Percentiles rank a stretch among this genome's conserved stretches.
These are phyloP conservation scores for Candida sp. DNA, from an alignment of 1,139 yeast species.

Conservation along the genomic window DNA sequence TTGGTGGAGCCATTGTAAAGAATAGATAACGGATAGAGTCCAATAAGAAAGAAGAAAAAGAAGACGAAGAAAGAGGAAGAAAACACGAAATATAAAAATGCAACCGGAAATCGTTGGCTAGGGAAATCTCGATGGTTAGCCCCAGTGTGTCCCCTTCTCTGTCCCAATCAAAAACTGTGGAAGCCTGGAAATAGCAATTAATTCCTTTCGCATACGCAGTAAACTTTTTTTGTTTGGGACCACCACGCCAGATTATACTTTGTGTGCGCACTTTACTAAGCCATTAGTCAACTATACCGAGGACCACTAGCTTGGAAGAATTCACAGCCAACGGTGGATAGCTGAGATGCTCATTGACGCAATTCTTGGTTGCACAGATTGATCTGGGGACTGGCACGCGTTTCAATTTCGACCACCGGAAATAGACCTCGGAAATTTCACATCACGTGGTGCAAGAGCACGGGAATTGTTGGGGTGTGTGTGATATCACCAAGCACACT, in stretches of 20 bases:
- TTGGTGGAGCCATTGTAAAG: conserved; percentile 10
- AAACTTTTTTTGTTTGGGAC: not conserved
- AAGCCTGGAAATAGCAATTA: not conserved
- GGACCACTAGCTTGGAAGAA: not conserved
- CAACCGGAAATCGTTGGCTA: not conserved
- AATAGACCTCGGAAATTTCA: not conserved
- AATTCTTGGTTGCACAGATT: not conserved
- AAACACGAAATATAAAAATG: not conserved
- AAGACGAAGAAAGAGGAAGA: not conserved
- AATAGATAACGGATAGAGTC: not conserved
- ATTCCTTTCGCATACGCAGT: not conserved
- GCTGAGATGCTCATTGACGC: not conserved
- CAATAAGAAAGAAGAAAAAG: not conserved
- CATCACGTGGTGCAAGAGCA: too few relatives aligned
- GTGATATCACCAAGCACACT: too few relatives aligned
- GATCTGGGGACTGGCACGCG: too few relatives aligned
- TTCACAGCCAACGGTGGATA: not conserved
- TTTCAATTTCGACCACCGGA: not conserved
- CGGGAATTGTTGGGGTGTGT: too few relatives aligned
- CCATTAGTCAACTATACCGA: not conserved
- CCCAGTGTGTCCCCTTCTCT: too few relatives aligned
- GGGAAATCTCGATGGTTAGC: too few relatives aligned
- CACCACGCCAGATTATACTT: not conserved
- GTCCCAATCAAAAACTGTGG: not conserved
- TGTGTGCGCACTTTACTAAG: not conserved